Percentiles rank a stretch among this genome's conserved stretches.
Conservation (phyloP, 1,139 yeast genomes). For the Debaryomycetaceae sp. region DNA sequence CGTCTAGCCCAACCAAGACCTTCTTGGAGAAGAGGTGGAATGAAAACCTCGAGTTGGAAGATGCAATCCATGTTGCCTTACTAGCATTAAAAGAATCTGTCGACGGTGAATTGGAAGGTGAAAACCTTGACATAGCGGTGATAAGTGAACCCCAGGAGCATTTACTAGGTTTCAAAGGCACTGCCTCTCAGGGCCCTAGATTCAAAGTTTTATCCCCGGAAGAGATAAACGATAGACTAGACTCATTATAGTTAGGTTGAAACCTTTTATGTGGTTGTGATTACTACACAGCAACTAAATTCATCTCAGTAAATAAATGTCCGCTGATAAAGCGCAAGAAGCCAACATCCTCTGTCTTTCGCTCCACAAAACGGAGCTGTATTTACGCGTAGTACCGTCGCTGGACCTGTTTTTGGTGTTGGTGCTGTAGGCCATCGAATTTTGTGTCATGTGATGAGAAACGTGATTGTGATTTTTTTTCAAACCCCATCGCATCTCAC, state of each 20-base stretch:
- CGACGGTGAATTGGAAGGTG: constrained; percentile 97
- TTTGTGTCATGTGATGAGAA: background rate
- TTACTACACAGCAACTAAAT: background rate
- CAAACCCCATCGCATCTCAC: constrained; percentile 1
- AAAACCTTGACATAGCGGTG: constrained; percentile 88
- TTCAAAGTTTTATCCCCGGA: constrained; percentile 81
- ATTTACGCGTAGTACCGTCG: no score
- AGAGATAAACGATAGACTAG: constrained; percentile 93
- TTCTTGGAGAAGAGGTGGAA: constrained; percentile 98
- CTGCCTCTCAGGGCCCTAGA: constrained; percentile 80
- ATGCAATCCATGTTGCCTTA: constrained; percentile 94
- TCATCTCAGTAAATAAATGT: background rate
- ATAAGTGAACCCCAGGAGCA: constrained; percentile 83
- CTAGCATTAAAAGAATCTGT: constrained; percentile 93
- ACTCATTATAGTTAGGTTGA: constrained; percentile 57
- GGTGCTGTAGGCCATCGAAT: no score
- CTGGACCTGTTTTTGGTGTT: no score
- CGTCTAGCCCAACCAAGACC: constrained; percentile 91
- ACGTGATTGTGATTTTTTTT: constrained; percentile 1
- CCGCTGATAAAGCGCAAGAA: no score
- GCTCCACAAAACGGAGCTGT: no score
- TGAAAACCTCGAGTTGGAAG: constrained; percentile 93
- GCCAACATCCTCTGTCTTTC: no score
- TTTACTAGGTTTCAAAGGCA: constrained; percentile 81
- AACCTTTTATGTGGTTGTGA: background rate